phyloP scores from a whole-genome alignment of 1,284 basidiomycete genomes.

The Exobasidium cylindrosporum region DNA sequence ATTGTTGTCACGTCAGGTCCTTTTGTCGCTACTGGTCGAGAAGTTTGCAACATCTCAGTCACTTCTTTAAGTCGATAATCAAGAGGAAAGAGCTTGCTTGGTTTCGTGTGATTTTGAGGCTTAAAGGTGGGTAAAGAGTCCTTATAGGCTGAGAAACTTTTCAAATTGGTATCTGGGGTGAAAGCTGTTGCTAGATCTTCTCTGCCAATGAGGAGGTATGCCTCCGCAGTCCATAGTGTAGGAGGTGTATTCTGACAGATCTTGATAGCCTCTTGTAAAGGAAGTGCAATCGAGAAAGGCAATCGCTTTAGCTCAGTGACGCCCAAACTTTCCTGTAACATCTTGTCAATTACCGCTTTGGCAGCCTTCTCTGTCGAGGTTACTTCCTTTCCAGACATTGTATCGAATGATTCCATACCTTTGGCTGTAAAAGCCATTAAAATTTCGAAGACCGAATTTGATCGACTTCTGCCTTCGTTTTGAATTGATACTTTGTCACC shows the following conservation, averaged over 20 bases:
- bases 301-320: conserved; percentile 60
- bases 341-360: conserved; percentile 60
- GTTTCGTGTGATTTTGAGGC: no score
- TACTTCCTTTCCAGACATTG: background rate
- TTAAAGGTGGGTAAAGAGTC: no score
- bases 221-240: conserved; percentile 67
- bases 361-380: background rate
- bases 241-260: conserved; percentile 76
- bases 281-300: conserved; percentile 72
- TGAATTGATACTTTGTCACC: no score
- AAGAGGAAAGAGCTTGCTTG: conserved; percentile 21
- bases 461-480: background rate
- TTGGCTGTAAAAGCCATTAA: background rate
- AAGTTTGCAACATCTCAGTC: conserved; percentile 44
- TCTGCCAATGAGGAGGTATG: conserved; percentile 74
- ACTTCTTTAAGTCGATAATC: conserved; percentile 51
- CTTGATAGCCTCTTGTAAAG: conserved; percentile 75
- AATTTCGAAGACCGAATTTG: background rate
- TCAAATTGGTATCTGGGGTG: no score
- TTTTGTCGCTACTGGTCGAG: conserved; percentile 27
- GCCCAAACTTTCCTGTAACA: conserved; percentile 63
- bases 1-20: conserved; percentile 5
- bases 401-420: background rate
- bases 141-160: no score
- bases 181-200: conserved; percentile 64